Evolutionary conservation across 2,329 filamentous ascomycete genomes (phyloP).

Genomic region (Xylariomycetidae sp.): DNA sequence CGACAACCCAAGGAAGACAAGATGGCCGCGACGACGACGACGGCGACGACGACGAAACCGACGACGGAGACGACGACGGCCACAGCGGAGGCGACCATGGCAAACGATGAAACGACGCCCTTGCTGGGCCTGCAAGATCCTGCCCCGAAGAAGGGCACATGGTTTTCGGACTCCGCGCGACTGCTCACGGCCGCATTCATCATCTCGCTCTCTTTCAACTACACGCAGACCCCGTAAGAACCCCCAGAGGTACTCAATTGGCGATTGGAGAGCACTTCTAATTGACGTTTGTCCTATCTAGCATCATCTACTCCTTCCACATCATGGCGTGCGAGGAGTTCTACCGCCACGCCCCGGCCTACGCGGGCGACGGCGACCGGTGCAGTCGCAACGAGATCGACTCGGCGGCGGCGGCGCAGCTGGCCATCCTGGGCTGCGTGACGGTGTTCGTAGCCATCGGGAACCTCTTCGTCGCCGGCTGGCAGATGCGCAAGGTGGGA

Average conservation of each 20-base stretch:
- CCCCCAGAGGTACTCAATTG: not conserved
- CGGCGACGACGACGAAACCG: too few species aligned
- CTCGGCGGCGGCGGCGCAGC: conserved; percentile 55
- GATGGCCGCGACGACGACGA: too few species aligned
- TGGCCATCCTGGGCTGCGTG: conserved; percentile 57
- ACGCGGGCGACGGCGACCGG: conserved; percentile 41
- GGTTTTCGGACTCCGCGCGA: conserved; percentile 8
- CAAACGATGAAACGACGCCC: conserved; percentile 16
- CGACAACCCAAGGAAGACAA: too few species aligned
- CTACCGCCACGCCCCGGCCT: conserved; percentile 53
- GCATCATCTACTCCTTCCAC: conserved; percentile 60
- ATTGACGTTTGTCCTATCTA: conserved; percentile 8
- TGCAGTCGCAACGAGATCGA: conserved; percentile 59
- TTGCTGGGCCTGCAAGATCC: conserved; percentile 12
- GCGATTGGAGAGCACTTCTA: not conserved
- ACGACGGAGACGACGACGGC: too few species aligned
- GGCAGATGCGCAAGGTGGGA: conserved; percentile 60
- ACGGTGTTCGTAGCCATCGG: conserved; percentile 62
- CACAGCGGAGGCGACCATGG: too few species aligned
- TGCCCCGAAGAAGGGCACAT: conserved; percentile 4
- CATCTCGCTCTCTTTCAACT: conserved; percentile 18
- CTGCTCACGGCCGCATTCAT: conserved; percentile 15
- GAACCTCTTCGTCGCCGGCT: conserved; percentile 65
- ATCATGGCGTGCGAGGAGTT: conserved; percentile 67
- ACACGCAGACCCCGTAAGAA: conserved; percentile 20